Conservation (phyloP, 306 rosid species). For the Delonix regia region DNA sequence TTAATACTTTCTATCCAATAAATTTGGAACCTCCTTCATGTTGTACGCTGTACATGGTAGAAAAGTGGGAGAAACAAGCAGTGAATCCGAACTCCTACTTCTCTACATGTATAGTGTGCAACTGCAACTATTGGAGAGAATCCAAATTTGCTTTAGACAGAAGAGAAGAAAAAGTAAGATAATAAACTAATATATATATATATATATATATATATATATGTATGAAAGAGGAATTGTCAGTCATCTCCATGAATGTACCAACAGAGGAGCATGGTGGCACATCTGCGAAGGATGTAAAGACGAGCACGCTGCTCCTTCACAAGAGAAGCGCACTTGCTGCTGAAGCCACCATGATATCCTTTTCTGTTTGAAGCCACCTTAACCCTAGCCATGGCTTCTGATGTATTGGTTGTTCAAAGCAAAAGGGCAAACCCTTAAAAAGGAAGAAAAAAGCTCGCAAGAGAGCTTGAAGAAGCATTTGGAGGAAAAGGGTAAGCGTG, state of each 20-base stretch:
- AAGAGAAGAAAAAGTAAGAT: not conserved
- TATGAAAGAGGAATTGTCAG: not conserved
- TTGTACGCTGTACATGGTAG: no score
- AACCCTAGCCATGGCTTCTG: not conserved
- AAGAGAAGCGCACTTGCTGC: conserved; percentile 69
- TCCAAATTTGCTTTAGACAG: no score
- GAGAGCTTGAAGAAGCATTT: conserved; percentile 36
- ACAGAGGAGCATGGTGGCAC: conserved; percentile 97
- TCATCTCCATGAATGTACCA: conserved; percentile 96
- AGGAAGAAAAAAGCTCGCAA: not conserved
- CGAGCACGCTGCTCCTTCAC: conserved; percentile 91
- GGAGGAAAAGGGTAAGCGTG: conserved; percentile 17
- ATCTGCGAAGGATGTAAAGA: conserved; percentile 82
- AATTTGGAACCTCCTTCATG: no score
- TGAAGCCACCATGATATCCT: conserved; percentile 57
- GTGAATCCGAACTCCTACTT: no score
- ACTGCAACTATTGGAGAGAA: no score
- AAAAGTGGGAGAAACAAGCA: no score
- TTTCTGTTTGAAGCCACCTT: conserved; percentile 47
- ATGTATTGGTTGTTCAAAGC: not conserved
- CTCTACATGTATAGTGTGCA: no score
- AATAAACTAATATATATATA: no score
- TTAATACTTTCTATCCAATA: no score
- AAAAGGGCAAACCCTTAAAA: conserved; percentile 21
- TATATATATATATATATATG: not conserved